phyloP scores from a whole-genome alignment of 164 flowering plant genomes.

The Magnolia changhungtana region DNA sequence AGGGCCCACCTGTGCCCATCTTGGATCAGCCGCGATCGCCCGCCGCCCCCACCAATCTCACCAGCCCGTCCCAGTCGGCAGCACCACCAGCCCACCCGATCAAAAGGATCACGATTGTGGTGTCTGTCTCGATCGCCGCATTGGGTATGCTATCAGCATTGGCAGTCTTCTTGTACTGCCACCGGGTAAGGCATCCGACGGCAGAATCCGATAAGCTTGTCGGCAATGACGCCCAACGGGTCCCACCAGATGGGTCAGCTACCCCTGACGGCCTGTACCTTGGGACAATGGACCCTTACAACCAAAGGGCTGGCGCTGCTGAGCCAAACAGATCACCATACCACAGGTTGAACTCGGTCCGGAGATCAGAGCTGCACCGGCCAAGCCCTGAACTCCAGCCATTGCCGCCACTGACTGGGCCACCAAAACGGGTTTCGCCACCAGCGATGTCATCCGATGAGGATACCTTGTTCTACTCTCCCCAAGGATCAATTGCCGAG shows the following conservation, averaged over 20 bases:
- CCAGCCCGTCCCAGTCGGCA: conserved; percentile 35
- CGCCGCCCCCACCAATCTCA: conserved; percentile 26
- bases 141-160: conserved; percentile 74
- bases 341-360: conserved; percentile 49
- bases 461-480: conserved; percentile 61
- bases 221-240: conserved; percentile 28
- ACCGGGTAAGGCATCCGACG: conserved; percentile 36
- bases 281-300: conserved; percentile 73
- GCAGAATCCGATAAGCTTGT: conserved; percentile 68
- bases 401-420: conserved; percentile 61
- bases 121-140: conserved; percentile 73
- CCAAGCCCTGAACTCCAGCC: conserved; percentile 98
- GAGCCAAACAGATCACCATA: conserved; percentile 57
- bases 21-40: conserved; percentile 38
- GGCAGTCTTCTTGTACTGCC: conserved; percentile 64
- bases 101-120: conserved; percentile 61
- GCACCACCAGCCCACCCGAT: conserved; percentile 48
- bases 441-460: conserved; percentile 60
- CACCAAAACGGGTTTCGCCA: conserved; percentile 31
- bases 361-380: conserved; percentile 57
- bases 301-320: conserved; percentile 12
- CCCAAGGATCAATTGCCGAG: conserved; percentile 49
- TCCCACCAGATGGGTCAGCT: conserved; percentile 30
- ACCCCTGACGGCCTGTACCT: conserved; percentile 65
- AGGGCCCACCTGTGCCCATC: conserved; percentile 37